Evolutionary conservation across 116 monocot species (phyloP), one percentile per base, ranked within the genome.

Genomic region (Trichopus zeylanicus): DNA sequence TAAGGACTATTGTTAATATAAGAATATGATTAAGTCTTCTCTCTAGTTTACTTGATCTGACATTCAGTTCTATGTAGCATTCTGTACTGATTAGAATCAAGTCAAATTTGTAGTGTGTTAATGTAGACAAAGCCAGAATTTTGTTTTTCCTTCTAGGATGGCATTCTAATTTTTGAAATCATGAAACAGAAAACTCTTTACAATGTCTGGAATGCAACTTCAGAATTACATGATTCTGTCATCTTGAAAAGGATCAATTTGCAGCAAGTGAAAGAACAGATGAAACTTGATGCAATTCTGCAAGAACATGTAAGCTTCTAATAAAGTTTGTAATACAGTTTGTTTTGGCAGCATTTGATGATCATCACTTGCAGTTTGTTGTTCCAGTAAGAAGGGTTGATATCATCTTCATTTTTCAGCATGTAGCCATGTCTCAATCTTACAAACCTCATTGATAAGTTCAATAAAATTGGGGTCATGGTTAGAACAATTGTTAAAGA

Each of bases 261-360:
- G 48, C 73, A 81, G 66, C 53, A 73, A 12, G 51, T 83, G 9
- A 78, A 48, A 55, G 65, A 78, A 55, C 69, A 78, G 49, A 66
- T 75, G 64, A 80, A 78, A 75, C 58, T 88, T 62, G 26, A 61
- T 9, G 33, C 42, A 1, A 60, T 88, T 63, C 57, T 93, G 58
- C 70, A 78, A 46, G 74, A 82, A 46, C 93, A 92, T 70, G 92
- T 92, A 81, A 71, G 62, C 31, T 28, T 53, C 2, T 13, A 9
- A 53, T 22, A 12, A 53, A 53, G 1, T 8, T 56, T 31, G 25
- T 31, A 49, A 22, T 31, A 15, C 23, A 22, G 4, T 61, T 61
- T 19, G 38, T 23, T 59, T 26, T 21, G 5, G 25, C 34, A 6
- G 5, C 34, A 35, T 35, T 6, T 35, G 7, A 35, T n/a, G 37